Evolutionary conservation across 169 alveolate species (phyloP).

Genomic region (Neospora caninum): DNA sequence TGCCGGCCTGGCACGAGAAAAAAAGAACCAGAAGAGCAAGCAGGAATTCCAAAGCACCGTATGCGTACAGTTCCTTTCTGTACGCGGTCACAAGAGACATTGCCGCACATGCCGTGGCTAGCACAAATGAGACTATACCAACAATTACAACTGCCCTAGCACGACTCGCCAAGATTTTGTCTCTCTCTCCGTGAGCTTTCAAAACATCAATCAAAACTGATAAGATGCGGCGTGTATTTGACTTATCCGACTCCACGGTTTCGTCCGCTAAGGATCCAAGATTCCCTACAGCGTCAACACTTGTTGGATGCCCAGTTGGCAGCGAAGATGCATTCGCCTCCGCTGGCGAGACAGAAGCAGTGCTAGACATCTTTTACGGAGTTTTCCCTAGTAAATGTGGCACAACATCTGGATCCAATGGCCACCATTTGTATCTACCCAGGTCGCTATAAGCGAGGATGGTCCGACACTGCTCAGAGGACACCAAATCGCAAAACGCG

Average conservation of each 20-base stretch:
- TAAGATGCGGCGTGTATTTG: background rate
- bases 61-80: background rate
- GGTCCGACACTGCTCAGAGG: too few species aligned
- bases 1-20: background rate
- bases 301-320: background rate
- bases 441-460: too few species aligned
- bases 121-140: background rate
- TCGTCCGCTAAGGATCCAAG: background rate
- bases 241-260: background rate
- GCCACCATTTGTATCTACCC: too few species aligned
- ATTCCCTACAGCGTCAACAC: background rate
- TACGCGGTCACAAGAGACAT: background rate
- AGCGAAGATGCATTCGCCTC: background rate
- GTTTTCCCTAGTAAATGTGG: too few species aligned
- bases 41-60: background rate
- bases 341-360: background rate
- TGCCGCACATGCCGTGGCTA: background rate
- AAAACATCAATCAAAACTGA: background rate
- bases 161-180: background rate
- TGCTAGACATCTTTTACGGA: background rate
- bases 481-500: too few species aligned
- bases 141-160: background rate
- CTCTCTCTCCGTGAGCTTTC: background rate
- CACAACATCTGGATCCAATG: too few species aligned
- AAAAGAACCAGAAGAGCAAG: background rate